Conservation (phyloP, 2,329 filamentous ascomycete species). For the Pseudonectria foliicola region DNA sequence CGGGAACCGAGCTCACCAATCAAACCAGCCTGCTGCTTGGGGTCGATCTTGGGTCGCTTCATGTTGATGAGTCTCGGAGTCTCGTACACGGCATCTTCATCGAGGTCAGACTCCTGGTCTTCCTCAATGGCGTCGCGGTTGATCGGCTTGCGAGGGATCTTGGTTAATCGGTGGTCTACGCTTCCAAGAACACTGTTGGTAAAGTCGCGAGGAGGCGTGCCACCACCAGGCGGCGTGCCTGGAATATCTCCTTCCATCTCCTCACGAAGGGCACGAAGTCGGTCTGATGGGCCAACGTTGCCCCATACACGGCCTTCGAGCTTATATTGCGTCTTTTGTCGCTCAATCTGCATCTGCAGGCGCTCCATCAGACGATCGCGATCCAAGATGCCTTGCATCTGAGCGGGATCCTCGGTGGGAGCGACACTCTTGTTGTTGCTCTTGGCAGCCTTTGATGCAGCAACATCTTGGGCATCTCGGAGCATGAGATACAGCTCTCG, state of each 20-base stretch:
- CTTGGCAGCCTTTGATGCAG: constrained; percentile 71
- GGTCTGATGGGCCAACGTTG: constrained; percentile 82
- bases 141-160: constrained; percentile 49
- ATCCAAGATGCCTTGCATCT: constrained; percentile 88
- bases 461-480: constrained; percentile 91
- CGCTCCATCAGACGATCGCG: constrained; percentile 88
- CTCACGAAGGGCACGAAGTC: constrained; percentile 83
- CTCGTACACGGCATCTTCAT: constrained; percentile 54
- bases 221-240: constrained; percentile 41
- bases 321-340: constrained; percentile 96
- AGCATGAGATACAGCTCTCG: constrained; percentile 97
- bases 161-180: constrained; percentile 52
- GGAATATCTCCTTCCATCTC: constrained; percentile 69
- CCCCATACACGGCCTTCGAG: constrained; percentile 90
- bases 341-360: constrained; percentile 88
- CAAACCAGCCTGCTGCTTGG: constrained; percentile 59
- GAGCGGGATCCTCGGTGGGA: constrained; percentile 59
- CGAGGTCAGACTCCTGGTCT: constrained; percentile 38
- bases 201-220: constrained; percentile 54
- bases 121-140: constrained; percentile 17
- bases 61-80: constrained; percentile 75
- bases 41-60: constrained; percentile 59
- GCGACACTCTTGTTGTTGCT: constrained; percentile 41
- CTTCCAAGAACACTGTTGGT: constrained; percentile 68
- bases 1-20: constrained; percentile 67